These are phyloP conservation scores for Cyclostephanos invisitatus DNA, from an alignment of 108 stramenopile species.

Conservation along the genomic window DNA sequence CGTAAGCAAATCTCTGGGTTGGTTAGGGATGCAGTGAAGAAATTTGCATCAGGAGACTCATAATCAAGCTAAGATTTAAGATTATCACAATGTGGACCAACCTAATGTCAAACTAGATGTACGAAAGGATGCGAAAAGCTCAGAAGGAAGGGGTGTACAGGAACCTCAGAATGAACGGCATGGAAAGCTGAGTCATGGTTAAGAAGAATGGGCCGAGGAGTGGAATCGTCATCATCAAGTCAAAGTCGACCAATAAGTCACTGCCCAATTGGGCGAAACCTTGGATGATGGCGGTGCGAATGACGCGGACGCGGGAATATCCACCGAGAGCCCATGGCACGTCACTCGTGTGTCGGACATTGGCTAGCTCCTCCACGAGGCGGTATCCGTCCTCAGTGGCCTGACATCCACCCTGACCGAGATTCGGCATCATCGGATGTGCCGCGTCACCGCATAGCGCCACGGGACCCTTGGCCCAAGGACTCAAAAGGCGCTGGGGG, in stretches of 20 bases:
- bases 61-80: too few species aligned
- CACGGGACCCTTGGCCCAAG: constrained; percentile 90
- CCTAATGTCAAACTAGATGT: too few species aligned
- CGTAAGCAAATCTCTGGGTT: too few species aligned
- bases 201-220: constrained; percentile 92
- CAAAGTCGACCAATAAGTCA: constrained; percentile 91
- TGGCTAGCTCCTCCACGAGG: constrained; percentile 86
- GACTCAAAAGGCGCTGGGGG: constrained; percentile 60
- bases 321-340: constrained; percentile 64
- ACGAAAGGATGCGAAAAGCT: constrained; percentile 9
- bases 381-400: constrained; percentile 96
- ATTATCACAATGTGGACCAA: too few species aligned
- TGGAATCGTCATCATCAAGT: constrained; percentile 93
- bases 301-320: constrained; percentile 74
- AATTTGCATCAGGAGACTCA: too few species aligned
- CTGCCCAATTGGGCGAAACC: constrained; percentile 87
- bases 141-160: constrained; percentile 90
- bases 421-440: constrained; percentile 95
- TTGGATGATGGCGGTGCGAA: constrained; percentile 86
- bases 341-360: constrained; percentile 73
- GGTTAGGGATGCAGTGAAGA: too few species aligned
- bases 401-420: constrained; percentile 96
- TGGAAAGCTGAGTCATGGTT: constrained; percentile 87
- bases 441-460: constrained; percentile 95
- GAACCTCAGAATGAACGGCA: constrained; percentile 90